phyloP scores from a whole-genome alignment of 305 asterid species.

The Fraxinus dipetala region DNA sequence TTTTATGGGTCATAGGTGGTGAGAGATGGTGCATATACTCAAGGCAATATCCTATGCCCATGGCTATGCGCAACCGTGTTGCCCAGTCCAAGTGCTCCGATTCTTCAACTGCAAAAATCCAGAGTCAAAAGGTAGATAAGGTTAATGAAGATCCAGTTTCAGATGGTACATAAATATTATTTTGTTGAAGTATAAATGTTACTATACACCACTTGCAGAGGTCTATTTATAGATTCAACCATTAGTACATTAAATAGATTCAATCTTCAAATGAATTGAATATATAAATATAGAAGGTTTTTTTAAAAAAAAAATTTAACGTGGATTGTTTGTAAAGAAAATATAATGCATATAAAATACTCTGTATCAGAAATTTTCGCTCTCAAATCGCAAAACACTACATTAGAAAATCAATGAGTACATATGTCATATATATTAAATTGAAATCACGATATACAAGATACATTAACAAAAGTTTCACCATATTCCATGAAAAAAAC shows the following conservation, averaged over 20 bases:
- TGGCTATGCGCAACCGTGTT: slow-evolving; percentile 40
- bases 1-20: slow-evolving; percentile 35
- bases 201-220: background rate
- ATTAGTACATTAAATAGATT: background rate
- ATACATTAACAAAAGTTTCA: background rate
- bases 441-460: background rate
- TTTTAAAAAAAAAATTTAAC: background rate
- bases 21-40: slow-evolving; percentile 45
- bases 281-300: no score
- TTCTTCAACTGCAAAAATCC: slow-evolving; percentile 34
- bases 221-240: background rate
- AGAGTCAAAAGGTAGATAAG: background rate
- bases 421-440: background rate
- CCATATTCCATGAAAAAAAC: background rate
- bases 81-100: slow-evolving; percentile 49
- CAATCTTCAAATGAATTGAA: background rate
- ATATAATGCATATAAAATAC: background rate
- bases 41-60: slow-evolving; percentile 53
- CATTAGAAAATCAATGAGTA: background rate
- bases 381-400: background rate
- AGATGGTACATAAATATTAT: background rate
- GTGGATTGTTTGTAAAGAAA: background rate
- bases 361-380: background rate
- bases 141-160: background rate
- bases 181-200: background rate